These are phyloP conservation scores for Rhodotorula graminis DNA, from an alignment of 768 basidiomycete genomes.

Conservation along the genomic window DNA sequence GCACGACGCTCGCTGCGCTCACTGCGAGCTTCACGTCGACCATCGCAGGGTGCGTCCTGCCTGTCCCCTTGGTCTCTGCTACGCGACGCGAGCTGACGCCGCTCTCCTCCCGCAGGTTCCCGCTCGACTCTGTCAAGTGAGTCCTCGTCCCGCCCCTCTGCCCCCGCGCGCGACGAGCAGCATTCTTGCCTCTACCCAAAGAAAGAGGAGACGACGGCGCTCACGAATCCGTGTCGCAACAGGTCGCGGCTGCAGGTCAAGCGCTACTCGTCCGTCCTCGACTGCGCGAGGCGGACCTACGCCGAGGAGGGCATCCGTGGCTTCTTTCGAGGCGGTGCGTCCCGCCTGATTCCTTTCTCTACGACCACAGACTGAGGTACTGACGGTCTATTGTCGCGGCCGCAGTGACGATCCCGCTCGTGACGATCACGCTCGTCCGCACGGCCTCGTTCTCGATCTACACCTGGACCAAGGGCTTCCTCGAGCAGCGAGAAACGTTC, in stretches of 20 bases:
- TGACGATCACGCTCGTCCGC: constrained; percentile 83
- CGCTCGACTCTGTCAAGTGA: constrained; percentile 92
- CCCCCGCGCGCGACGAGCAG: background rate
- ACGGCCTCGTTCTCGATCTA: constrained; percentile 90
- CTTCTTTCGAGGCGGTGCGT: constrained; percentile 61
- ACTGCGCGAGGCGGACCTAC: constrained; percentile 72
- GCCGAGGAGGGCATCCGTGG: constrained; percentile 56
- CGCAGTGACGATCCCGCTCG: constrained; percentile 30
- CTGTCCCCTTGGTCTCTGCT: too few species aligned
- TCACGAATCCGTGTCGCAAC: constrained; percentile 1
- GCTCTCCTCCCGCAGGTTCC: constrained; percentile 28
- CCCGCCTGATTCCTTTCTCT: background rate
- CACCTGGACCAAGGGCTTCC: constrained; percentile 71
- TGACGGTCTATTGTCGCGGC: background rate
- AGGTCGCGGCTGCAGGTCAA: constrained; percentile 39
- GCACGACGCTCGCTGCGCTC: constrained; percentile 29
- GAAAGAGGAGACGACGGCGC: too few species aligned
- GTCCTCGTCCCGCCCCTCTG: constrained; percentile 54
- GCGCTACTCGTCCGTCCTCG: constrained; percentile 54
- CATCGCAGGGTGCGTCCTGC: constrained; percentile 61
- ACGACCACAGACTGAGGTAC: accelerated
- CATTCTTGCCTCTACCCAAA: too few species aligned
- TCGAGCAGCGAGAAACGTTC: constrained; percentile 56
- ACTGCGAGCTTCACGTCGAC: constrained; percentile 66
- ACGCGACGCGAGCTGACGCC: constrained; percentile 3